phyloP scores from a whole-genome alignment of 176 grass and related monocot genomes.

The Oryza meyeriana region DNA sequence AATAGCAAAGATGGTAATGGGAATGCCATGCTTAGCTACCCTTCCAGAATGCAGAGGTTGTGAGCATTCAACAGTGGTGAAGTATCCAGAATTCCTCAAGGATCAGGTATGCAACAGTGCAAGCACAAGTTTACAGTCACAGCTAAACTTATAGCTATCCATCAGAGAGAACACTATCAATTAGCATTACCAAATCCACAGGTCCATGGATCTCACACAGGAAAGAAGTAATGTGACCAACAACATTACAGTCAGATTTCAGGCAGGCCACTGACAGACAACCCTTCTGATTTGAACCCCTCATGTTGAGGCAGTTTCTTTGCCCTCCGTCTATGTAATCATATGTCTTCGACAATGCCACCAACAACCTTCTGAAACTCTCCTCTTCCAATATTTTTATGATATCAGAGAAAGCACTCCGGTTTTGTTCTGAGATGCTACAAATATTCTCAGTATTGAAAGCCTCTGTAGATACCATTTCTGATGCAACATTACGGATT shows the following conservation, averaged over 20 bases:
- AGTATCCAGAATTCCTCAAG: background rate
- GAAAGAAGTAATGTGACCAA: constrained; percentile 38
- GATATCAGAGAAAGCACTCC: constrained; percentile 65
- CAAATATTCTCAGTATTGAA: constrained; percentile 58
- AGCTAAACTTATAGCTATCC: background rate
- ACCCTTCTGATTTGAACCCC: constrained; percentile 6
- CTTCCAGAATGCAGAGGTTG: background rate
- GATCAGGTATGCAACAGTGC: constrained; percentile 18
- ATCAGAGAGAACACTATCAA: constrained; percentile 37
- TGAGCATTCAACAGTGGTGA: background rate
- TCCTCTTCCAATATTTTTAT: constrained; percentile 63
- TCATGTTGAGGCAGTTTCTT: background rate
- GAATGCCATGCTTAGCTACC: background rate
- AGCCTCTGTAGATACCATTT: constrained; percentile 65
- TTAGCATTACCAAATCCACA: constrained; percentile 61
- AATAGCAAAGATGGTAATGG: background rate
- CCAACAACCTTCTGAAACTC: constrained; percentile 58
- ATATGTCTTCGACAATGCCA: constrained; percentile 51
- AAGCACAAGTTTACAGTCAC: background rate
- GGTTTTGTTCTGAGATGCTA: constrained; percentile 66
- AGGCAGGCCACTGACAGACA: constrained; percentile 51
- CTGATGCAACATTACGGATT: constrained; percentile 58
- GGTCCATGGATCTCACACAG: constrained; percentile 42
- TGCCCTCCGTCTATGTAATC: constrained; percentile 26
- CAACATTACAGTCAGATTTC: constrained; percentile 39